Percentiles rank a stretch among this genome's conserved stretches.
These are phyloP conservation scores for Botryotinia convoluta DNA, from an alignment of 2,329 filamentous ascomycete species.

Conservation along the genomic window DNA sequence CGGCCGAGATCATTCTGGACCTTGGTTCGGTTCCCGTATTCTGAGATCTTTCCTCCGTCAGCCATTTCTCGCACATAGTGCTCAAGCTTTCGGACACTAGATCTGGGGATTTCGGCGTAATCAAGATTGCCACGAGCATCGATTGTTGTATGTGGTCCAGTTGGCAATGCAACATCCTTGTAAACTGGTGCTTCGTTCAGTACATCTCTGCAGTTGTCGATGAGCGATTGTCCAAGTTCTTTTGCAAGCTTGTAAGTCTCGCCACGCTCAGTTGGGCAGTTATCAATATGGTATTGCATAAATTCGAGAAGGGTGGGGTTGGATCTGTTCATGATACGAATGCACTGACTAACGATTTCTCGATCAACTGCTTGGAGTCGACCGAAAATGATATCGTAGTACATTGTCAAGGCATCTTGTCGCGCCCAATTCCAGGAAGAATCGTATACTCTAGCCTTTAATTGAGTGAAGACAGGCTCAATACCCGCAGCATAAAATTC, in stretches of 20 bases:
- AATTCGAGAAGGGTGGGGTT: constrained; percentile 95
- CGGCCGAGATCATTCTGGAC: constrained; percentile 93
- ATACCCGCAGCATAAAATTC: constrained; percentile 96
- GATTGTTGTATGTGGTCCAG: constrained; percentile 87
- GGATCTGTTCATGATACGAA: constrained; percentile 98
- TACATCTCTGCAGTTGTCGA: constrained; percentile 96
- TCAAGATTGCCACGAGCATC: constrained; percentile 89
- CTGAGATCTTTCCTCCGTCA: constrained; percentile 95
- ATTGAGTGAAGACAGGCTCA: constrained; percentile 85
- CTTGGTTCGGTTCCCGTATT: constrained; percentile 97
- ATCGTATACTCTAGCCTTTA: constrained; percentile 95
- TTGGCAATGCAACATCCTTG: constrained; percentile 93
- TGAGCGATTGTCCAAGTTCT: constrained; percentile 86
- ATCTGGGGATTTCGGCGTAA: constrained; percentile 82
- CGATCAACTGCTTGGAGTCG: constrained; percentile 89
- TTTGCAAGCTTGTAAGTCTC: constrained; percentile 99
- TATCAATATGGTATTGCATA: constrained; percentile 99
- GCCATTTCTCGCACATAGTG: constrained; percentile 99
- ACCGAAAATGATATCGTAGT: constrained; percentile 98
- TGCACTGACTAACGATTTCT: constrained; percentile 97
- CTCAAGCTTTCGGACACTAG: constrained; percentile 92
- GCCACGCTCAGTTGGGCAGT: constrained; percentile 92
- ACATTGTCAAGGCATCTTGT: constrained; percentile 97
- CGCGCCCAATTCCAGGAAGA: constrained; percentile 99
- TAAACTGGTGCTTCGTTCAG: constrained; percentile 80